These are phyloP conservation scores for Geotrichum aggregatum DNA, from an alignment of 1,139 yeast species.

Conservation along the genomic window DNA sequence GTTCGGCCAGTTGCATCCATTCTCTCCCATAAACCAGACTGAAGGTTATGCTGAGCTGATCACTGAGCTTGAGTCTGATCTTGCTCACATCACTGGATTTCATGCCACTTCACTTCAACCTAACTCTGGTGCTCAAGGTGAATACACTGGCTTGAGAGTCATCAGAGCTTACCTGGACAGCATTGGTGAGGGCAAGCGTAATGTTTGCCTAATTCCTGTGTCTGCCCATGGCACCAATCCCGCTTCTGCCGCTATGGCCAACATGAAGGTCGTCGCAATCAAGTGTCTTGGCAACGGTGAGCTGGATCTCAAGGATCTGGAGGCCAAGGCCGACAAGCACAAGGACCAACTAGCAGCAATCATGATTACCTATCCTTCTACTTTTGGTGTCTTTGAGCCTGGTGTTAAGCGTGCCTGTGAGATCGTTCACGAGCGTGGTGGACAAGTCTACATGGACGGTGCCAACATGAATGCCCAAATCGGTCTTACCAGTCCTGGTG, in stretches of 20 bases:
- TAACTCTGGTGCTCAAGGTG: conserved; percentile 98
- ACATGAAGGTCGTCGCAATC: conserved; percentile 86
- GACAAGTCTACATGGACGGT: conserved; percentile 95
- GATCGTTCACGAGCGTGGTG: conserved; percentile 78
- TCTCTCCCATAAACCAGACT: conserved; percentile 85
- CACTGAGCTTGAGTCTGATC: conserved; percentile 71
- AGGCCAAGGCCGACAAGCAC: conserved; percentile 67
- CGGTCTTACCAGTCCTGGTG: conserved; percentile 96
- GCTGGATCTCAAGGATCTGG: conserved; percentile 71
- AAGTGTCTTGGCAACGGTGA: conserved; percentile 85
- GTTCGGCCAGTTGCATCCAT: conserved; percentile 82
- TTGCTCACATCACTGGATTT: conserved; percentile 93
- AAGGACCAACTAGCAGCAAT: conserved; percentile 72
- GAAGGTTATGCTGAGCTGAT: conserved; percentile 75
- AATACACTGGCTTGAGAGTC: conserved; percentile 87
- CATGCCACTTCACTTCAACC: conserved; percentile 91
- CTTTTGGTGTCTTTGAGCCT: conserved; percentile 94
- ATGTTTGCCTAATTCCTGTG: conserved; percentile 90
- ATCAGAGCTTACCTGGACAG: conserved; percentile 74
- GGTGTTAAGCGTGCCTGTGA: conserved; percentile 82
- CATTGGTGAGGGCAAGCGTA: conserved; percentile 67
- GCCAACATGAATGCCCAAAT: conserved; percentile 99
- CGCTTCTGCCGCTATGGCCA: conserved; percentile 97
- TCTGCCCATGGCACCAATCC: conserved; percentile 98
- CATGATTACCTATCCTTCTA: conserved; percentile 96